Conservation (phyloP, 2,329 filamentous ascomycete species). For the Calonectria honghensis region DNA sequence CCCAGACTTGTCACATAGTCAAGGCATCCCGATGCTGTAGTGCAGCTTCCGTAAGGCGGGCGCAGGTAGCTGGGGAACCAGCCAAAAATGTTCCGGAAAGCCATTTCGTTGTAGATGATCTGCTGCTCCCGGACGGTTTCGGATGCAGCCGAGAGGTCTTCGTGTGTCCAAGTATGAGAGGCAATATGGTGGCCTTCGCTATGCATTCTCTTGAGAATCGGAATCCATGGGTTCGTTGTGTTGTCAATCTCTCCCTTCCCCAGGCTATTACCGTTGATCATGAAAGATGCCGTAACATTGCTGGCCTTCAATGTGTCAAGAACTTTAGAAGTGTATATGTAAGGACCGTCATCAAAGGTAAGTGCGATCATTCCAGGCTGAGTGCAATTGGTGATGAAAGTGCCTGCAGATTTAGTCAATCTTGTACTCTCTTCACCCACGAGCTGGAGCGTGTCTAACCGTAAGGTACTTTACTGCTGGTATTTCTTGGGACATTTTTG, state of each 20-base stretch:
- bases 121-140: constrained; percentile 60
- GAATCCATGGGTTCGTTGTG: constrained; percentile 58
- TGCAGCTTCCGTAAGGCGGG: constrained; percentile 67
- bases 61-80: constrained; percentile 66
- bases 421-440: background rate
- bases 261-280: constrained; percentile 59
- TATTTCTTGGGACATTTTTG: background rate
- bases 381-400: constrained; percentile 63
- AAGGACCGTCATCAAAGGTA: constrained; percentile 69
- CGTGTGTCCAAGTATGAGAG: constrained; percentile 70
- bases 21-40: constrained; percentile 57
- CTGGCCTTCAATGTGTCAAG: constrained; percentile 61
- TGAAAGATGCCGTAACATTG: constrained; percentile 63
- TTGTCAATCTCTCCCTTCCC: constrained; percentile 67
- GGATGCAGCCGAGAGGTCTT: constrained; percentile 62
- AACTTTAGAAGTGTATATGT: constrained; percentile 63
- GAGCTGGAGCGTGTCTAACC: background rate
- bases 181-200: constrained; percentile 76
- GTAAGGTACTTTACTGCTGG: background rate
- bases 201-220: constrained; percentile 67
- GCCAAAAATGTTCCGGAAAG: constrained; percentile 64
- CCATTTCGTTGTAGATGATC: constrained; percentile 66
- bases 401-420: background rate
- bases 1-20: constrained; percentile 65
- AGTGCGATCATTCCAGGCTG: constrained; percentile 62